Evolutionary conservation across 1,284 basidiomycete genomes (phyloP), one percentile per base, ranked within the genome.

Genomic region (Cryptococcus sp.): DNA sequence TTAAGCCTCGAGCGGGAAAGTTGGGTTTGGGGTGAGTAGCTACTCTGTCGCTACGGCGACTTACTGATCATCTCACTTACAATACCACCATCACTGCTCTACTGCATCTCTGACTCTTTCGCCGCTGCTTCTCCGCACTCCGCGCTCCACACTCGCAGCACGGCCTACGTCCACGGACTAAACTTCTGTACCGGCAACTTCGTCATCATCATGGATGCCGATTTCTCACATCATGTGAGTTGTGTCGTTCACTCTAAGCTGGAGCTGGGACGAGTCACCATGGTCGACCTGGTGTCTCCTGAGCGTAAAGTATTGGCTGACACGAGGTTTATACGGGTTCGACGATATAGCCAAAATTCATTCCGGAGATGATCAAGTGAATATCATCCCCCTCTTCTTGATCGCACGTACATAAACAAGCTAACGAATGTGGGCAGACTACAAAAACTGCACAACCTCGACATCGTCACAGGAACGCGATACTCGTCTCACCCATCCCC

Each of bases 171-270:
- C 52, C 89, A 95, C 74, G 92, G 92, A 13, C 82, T 95, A 53
- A 87, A 90, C 68, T 91, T 88, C 73, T 89, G 88, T 71, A 87
- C 88, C 0, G 92, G 92, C n/a, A 90, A 91, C 77, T 95, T 93
- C 80, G 90, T 93, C 39, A 90, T 94, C 71, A 94, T 95, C 77
- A 95, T 95, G 92, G 92, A 95, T 71, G 92, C 92, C 52, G 92
- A 95, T 79, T 94, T 95, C 77, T 93, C 91, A 13, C 92, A 95
- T 75, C 92, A 95, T 72, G 91, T 92, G 78, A 54, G 87, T 58
- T 39, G 15, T 27, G n/a, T 38, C 25, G 47, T 10, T 53, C 30
- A 39, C 50, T 7, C 50, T 40, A 25, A 42, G 47, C 39, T 23
- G n/a, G 25, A 25, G 25, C 25, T 25, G 25, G 25, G 25, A 25